Evolutionary conservation across 2,329 filamentous ascomycete species (phyloP).

Genomic region (Cladosporium oxysporum): DNA sequence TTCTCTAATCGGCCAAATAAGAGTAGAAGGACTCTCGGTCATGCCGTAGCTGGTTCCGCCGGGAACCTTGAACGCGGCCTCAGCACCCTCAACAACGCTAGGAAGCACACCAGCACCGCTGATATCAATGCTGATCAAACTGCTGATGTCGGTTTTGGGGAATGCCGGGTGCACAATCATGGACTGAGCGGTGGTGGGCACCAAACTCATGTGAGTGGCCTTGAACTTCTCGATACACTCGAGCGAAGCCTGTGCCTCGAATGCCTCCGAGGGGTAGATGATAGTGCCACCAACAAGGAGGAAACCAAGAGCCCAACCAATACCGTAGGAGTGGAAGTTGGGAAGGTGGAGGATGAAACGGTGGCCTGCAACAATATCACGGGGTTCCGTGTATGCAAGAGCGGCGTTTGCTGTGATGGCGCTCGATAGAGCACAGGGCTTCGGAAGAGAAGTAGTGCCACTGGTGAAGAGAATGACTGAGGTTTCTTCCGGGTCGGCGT

Average conservation of each 20-base stretch:
- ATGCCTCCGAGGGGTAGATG: conserved; percentile 35
- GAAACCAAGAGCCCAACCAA: conserved; percentile 36
- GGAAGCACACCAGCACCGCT: conserved; percentile 41
- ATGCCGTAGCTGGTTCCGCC: conserved; percentile 45
- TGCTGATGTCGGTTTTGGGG: conserved; percentile 31
- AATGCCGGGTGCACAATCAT: conserved; percentile 37
- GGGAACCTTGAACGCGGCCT: conserved; percentile 33
- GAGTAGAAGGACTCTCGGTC: conserved; percentile 48
- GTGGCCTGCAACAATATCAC: conserved; percentile 33
- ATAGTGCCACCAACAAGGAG: conserved; percentile 32
- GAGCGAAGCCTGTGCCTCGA: conserved; percentile 37
- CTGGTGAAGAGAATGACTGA: conserved; percentile 53
- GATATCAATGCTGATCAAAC: conserved; percentile 37
- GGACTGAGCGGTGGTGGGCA: conserved; percentile 39
- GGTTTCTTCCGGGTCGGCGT: conserved; percentile 32
- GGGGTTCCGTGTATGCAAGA: conserved; percentile 30
- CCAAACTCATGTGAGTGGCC: conserved; percentile 37
- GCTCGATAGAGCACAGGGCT: conserved; percentile 48
- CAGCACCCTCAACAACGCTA: conserved; percentile 34
- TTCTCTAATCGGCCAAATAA: conserved; percentile 42
- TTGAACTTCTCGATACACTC: conserved; percentile 36
- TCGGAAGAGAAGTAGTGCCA: conserved; percentile 52
- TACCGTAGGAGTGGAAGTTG: conserved; percentile 37
- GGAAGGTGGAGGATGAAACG: conserved; percentile 35
- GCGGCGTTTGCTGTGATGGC: conserved; percentile 42